Conservation (phyloP, 192 early-diverging fungal genomes). For the Coemansia sp. region DNA sequence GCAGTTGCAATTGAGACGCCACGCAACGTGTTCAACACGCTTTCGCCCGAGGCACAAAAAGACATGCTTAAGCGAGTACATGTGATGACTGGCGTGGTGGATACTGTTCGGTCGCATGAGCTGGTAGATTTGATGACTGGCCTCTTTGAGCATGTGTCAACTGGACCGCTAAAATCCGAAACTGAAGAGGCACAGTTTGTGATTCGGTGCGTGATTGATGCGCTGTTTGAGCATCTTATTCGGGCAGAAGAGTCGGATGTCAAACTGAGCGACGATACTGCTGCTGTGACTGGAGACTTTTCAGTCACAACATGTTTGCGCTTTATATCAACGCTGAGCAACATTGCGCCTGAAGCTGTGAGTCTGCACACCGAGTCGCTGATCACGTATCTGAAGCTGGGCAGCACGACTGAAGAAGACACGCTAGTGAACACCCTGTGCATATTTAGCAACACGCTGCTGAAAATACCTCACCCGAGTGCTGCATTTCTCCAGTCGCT, state of each 20-base stretch:
- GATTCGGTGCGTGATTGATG: constrained; percentile 69
- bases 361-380: constrained; percentile 54
- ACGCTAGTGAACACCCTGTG: constrained; percentile 54
- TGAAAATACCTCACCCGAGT: constrained; percentile 54
- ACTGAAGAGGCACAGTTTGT: constrained; percentile 57
- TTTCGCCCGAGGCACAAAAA: constrained; percentile 46
- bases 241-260: constrained; percentile 59
- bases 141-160: constrained; percentile 35
- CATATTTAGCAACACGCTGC: constrained; percentile 56
- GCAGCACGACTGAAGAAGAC: constrained; percentile 51
- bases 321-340: constrained; percentile 56
- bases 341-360: constrained; percentile 58
- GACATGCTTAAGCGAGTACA: constrained; percentile 43
- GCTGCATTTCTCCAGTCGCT: constrained; percentile 56
- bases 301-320: constrained; percentile 45
- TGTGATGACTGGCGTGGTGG: constrained; percentile 52
- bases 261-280: constrained; percentile 4
- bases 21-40: constrained; percentile 35
- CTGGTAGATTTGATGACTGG: constrained; percentile 35
- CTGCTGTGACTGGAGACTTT: constrained; percentile 4
- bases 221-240: constrained; percentile 71
- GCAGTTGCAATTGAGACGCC: constrained; percentile 3
- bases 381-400: constrained; percentile 58
- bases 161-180: constrained; percentile 47
- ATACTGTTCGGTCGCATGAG: constrained; percentile 22